phyloP scores from a whole-genome alignment of 257 asterid species.

The Paraleonurus japonicus region DNA sequence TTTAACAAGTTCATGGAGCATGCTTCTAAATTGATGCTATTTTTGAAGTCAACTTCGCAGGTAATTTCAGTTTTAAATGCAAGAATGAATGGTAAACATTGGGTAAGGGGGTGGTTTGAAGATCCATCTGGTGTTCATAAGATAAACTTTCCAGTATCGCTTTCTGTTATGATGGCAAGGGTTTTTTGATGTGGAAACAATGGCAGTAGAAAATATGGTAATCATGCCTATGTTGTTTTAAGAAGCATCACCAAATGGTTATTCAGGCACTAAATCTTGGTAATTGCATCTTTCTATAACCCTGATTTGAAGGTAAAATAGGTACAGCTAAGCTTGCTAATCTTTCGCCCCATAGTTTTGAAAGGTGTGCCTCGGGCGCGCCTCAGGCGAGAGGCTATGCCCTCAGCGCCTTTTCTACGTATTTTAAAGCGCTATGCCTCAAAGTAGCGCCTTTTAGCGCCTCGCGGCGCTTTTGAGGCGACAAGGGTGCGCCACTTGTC shows the following conservation, averaged over 20 bases:
- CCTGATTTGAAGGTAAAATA: constrained; percentile 6
- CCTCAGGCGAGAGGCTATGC: no score
- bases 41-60: constrained; percentile 76
- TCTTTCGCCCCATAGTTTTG: not conserved
- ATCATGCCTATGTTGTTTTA: not conserved
- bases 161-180: not conserved
- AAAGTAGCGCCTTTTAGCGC: no score
- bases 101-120: not conserved
- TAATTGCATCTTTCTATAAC: not conserved
- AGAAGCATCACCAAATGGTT: not conserved
- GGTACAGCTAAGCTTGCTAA: not conserved
- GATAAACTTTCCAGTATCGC: not conserved
- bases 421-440: no score
- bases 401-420: no score
- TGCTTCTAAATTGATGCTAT: constrained; percentile 64
- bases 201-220: not conserved
- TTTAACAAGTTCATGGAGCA: constrained; percentile 72
- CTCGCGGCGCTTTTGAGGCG: no score
- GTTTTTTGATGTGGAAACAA: not conserved
- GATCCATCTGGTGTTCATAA: not conserved
- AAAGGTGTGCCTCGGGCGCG: no score
- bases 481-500: no score
- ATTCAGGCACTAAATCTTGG: not conserved
- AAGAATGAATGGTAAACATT: not conserved
- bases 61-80: constrained; percentile 37